Conservation (phyloP, 805 yeast species). For the Ogataea neopini region DNA sequence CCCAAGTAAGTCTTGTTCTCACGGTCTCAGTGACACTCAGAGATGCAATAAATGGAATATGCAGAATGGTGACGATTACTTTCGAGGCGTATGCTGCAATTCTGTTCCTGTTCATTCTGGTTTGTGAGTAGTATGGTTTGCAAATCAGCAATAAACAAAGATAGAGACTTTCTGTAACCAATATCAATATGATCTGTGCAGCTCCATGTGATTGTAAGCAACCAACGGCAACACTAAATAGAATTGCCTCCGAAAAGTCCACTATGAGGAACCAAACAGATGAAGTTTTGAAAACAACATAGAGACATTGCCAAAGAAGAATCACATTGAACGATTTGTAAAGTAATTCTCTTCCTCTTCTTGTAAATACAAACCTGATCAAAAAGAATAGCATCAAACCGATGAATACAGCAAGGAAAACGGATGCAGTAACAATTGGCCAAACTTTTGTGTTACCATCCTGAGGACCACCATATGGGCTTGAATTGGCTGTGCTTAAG, state of each 20-base stretch:
- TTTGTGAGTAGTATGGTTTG: slow-evolving; percentile 37
- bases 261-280: slow-evolving; percentile 40
- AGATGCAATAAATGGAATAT: slow-evolving; percentile 43
- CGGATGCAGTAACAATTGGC: slow-evolving; percentile 35
- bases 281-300: slow-evolving; percentile 45
- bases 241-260: slow-evolving; percentile 36
- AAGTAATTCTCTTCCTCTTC: slow-evolving; percentile 29
- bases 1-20: slow-evolving; percentile 45
- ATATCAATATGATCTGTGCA: slow-evolving; percentile 43
- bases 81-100: slow-evolving; percentile 41
- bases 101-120: slow-evolving; percentile 33
- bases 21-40: slow-evolving; percentile 39
- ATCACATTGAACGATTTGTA: slow-evolving; percentile 51
- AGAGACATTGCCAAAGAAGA: slow-evolving; percentile 47
- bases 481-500: slow-evolving; percentile 13
- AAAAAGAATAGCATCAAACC: slow-evolving; percentile 37
- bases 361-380: slow-evolving; percentile 32
- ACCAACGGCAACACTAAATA: slow-evolving; percentile 46
- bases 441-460: slow-evolving; percentile 15
- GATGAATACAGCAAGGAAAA: slow-evolving; percentile 38
- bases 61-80: slow-evolving; percentile 41
- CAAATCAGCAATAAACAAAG: slow-evolving; percentile 26
- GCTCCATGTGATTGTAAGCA: slow-evolving; percentile 44
- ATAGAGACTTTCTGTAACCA: slow-evolving; percentile 38
- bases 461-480: slow-evolving; percentile 25